Base-by-base conservation (phyloP, 176 grass and related monocot species). In the Eragrostis nindensis region DNA sequence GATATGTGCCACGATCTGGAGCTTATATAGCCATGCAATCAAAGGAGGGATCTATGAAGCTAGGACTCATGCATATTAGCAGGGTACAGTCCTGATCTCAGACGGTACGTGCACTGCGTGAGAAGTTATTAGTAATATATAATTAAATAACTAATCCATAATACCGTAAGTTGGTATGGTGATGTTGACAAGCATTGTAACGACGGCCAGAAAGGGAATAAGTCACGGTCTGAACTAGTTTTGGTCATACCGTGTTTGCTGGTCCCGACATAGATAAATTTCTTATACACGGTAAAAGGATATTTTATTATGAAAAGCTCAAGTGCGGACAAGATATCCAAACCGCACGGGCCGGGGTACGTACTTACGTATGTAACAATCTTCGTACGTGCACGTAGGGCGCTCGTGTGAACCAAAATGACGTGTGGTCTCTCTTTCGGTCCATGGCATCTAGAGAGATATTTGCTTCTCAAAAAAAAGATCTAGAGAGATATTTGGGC, bases 1-100 rank as follows among this genome's bases (percentile, higher is more conserved):
- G 40, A 11, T 26, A 16, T 1, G 12, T 5, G 3, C 14, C 60
- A 60, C 42, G 0, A 21, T 43, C 1, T 41, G 53, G 3, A 56
- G 30, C 55, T 76, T 76, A 76, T 76, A 76, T 76, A 76, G 38
- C n/a, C 17, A 27, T 27, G 38, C 38, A 73, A 12, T 13, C 66
- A 45, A 1, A 5, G n/a, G 4, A 44, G 39, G 17, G 5, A 38
- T 61, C 18, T 59, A 38, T 75, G 52, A 42, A 59, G 54, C 6
- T 17, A 60, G 38, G 38, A 19, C 39, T 61, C 39, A 62, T 5
- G 24, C 2, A 24, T 9, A 44, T 8, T 3, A 70, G 15, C 13
- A 16, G 2, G 2, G 13, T 17, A 44, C 44, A 71, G 1, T 54
- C 17, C 29, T 0, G 47, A 38, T 30, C 70, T n/a, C 61, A 60